Evolutionary conservation across 768 basidiomycete species (phyloP), one percentile per base, ranked within the genome.

Genomic region (Tephrocybe rancida): DNA sequence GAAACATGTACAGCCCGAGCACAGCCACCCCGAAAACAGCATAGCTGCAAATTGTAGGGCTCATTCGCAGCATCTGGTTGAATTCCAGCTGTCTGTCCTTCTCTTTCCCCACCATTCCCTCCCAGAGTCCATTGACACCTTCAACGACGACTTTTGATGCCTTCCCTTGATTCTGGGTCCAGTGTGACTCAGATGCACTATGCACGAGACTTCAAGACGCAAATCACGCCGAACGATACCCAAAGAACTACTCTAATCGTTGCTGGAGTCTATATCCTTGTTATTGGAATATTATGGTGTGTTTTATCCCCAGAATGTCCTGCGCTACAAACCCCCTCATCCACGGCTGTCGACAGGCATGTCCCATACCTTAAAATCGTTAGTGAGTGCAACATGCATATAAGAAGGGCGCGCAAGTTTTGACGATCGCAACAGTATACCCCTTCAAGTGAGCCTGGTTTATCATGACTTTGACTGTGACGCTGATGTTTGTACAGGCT

Each of bases 231-330:
- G 1, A 90, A 83, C 57, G 73, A 71, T 9, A 92, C 91, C 7
- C 91, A 93, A 66, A 74, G 76, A 58, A 84, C 75, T 13, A 94
- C 92, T 1, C 71, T 94, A 43, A 92, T 94, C 50, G 86, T 92
- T 26, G 92, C 90, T 6, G 90, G 83, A 9, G 77, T 76, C 26
- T 94, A 93, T 69, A 73, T 92, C 50, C 24, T 92, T 21, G 79
- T 70, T 3, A 94, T 93, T 66, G 87, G 75, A n/a, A 84, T 94
- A 48, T 70, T 94, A 57, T 94, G 92, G 91, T 88, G 64, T 58
- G 84, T 39, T 38, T 18, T 16, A 18, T 22, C 19, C 26, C 11
- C 13, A 32, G n/a, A n/a, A n/a, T n/a, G n/a, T n/a, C n/a, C n/a
- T n/a, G n/a, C n/a, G n/a, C n/a, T n/a, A n/a, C n/a, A n/a, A n/a